Conservation (phyloP, 106 monocot genomes). For the Allium fistulosum region DNA sequence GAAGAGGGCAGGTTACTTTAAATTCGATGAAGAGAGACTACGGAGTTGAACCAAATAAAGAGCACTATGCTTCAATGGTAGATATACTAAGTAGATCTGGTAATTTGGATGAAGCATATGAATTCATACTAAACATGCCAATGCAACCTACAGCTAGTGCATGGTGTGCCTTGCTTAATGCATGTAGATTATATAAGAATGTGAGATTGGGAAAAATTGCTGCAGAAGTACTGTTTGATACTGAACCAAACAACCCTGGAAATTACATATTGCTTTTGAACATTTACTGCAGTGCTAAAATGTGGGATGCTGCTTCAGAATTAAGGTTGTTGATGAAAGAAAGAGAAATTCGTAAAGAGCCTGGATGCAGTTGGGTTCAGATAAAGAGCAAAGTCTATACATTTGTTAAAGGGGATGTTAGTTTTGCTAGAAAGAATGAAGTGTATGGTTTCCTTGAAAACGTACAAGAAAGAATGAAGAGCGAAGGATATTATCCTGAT, state of each 20-base stretch:
- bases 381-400: slow-evolving; percentile 37
- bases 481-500: slow-evolving; percentile 34
- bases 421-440: slow-evolving; percentile 15
- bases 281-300: slow-evolving; percentile 28
- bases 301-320: slow-evolving; percentile 47
- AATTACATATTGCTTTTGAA: slow-evolving; percentile 58
- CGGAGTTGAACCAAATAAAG: slow-evolving; percentile 32
- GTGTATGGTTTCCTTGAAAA: slow-evolving; percentile 37
- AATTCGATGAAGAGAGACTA: slow-evolving; percentile 35
- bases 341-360: slow-evolving; percentile 36
- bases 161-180: slow-evolving; percentile 59
- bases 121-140: slow-evolving; percentile 53
- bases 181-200: slow-evolving; percentile 50
- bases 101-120: slow-evolving; percentile 39
- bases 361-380: slow-evolving; percentile 71
- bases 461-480: slow-evolving; percentile 37
- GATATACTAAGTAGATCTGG: slow-evolving; percentile 60
- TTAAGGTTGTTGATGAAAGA: slow-evolving; percentile 56
- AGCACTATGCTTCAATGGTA: slow-evolving; percentile 74
- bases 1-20: too few relatives aligned
- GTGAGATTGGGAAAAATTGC: slow-evolving; percentile 44
- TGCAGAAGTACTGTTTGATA: slow-evolving; percentile 45
- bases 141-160: slow-evolving; percentile 39
- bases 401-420: slow-evolving; percentile 55
- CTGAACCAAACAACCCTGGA: slow-evolving; percentile 66